Conservation (phyloP, 345 rosid species). For the Rhodomyrtus tomentosa region DNA sequence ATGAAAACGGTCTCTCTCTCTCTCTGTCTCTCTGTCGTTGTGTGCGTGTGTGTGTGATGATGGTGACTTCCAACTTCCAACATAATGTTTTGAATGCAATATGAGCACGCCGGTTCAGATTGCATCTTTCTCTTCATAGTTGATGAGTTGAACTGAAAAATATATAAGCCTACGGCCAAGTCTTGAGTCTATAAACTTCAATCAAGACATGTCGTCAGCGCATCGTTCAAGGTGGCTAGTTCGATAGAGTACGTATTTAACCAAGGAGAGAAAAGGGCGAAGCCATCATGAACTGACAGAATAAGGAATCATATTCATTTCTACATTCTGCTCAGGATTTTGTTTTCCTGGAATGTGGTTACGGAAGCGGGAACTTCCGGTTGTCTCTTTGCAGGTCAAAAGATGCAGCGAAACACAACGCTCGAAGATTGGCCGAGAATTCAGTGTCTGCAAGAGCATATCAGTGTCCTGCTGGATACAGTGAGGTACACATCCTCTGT, state of each 20-base stretch:
- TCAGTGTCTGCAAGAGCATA: slow-evolving; percentile 3
- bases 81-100: background rate
- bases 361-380: background rate
- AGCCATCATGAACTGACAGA: background rate
- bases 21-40: background rate
- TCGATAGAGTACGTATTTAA: background rate
- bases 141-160: background rate
- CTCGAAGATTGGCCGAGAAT: slow-evolving; percentile 8
- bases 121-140: background rate
- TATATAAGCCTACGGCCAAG: background rate
- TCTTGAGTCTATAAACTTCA: background rate
- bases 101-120: background rate
- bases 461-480: slow-evolving; percentile 3
- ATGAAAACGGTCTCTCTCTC: slow-evolving; percentile 9
- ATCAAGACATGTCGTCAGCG: background rate
- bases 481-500: background rate
- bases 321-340: background rate
- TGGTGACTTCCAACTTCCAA: background rate
- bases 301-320: background rate
- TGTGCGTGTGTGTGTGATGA: too few relatives aligned
- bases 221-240: background rate
- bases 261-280: background rate
- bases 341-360: background rate
- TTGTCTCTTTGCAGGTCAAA: slow-evolving; percentile 5
- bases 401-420: background rate